phyloP scores from a whole-genome alignment of 495 filamentous ascomycete species.

The Neurospora hispaniola region DNA sequence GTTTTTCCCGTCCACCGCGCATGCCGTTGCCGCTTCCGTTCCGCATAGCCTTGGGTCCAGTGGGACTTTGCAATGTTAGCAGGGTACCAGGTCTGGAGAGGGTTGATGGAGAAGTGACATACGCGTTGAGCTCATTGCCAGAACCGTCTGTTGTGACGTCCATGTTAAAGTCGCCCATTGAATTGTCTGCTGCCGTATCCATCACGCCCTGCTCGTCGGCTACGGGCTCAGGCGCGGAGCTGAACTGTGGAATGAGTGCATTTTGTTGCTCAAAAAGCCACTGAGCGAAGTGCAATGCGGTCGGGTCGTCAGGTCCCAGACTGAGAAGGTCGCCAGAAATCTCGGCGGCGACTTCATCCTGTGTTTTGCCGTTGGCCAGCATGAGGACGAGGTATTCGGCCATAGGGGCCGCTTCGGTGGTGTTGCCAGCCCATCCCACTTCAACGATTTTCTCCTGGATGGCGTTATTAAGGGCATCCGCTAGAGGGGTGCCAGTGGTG shows the following conservation, averaged over 20 bases:
- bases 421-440: slow-evolving; percentile 78
- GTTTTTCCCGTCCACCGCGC: slow-evolving; percentile 49
- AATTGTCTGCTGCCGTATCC: slow-evolving; percentile 14
- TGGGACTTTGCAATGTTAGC: slow-evolving; percentile 20
- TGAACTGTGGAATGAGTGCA: slow-evolving; percentile 51
- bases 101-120: slow-evolving; percentile 29
- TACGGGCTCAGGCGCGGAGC: slow-evolving; percentile 26
- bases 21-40: slow-evolving; percentile 37
- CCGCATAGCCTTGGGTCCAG: slow-evolving; percentile 92
- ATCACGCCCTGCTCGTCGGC: slow-evolving; percentile 8
- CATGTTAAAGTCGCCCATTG: slow-evolving; percentile 57
- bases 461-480: slow-evolving; percentile 63
- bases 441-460: slow-evolving; percentile 94
- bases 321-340: slow-evolving; percentile 80
- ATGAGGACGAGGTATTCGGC: slow-evolving; percentile 95
- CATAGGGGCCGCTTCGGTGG: slow-evolving; percentile 69
- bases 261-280: slow-evolving; percentile 88
- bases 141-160: slow-evolving; percentile 33
- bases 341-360: slow-evolving; percentile 80
- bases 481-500: slow-evolving; percentile 63
- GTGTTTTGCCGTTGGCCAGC: slow-evolving; percentile 87
- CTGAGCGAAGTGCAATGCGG: slow-evolving; percentile 69
- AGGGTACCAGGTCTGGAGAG: neutral
- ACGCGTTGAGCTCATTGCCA: slow-evolving; percentile 52
- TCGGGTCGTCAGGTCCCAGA: slow-evolving; percentile 71